A percentile compares a stretch with the other conserved stretches of the same genome.
These are phyloP conservation scores for Acer campestre DNA, from an alignment of 345 rosid species.

Conservation along the genomic window DNA sequence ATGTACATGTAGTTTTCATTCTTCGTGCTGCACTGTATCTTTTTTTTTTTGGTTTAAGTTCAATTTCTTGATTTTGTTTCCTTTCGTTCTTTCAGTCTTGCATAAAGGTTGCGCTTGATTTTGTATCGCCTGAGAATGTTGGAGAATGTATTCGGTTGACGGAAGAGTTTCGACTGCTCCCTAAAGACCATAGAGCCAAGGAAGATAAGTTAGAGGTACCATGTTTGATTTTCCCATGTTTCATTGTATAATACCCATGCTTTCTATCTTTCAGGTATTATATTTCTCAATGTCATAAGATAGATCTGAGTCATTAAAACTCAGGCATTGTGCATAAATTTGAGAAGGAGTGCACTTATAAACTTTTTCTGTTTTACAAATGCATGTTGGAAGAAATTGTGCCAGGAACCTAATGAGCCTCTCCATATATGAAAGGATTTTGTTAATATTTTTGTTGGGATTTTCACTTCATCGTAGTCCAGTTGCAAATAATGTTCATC, in stretches of 20 bases:
- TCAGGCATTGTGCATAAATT: neutral
- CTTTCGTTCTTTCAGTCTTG: slow-evolving; percentile 29
- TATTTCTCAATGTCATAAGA: neutral
- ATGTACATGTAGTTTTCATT: neutral
- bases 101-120: slow-evolving; percentile 40
- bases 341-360: neutral
- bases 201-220: slow-evolving; percentile 43
- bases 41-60: neutral
- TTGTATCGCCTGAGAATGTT: slow-evolving; percentile 42
- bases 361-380: neutral
- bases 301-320: neutral
- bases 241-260: neutral
- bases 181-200: slow-evolving; percentile 32
- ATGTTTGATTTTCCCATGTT: neutral
- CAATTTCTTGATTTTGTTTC: neutral
- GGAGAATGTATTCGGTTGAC: slow-evolving; percentile 36
- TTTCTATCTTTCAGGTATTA: neutral
- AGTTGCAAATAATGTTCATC: neutral
- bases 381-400: neutral
- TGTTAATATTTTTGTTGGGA: neutral
- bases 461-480: neutral
- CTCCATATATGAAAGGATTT: neutral
- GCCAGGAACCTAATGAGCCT: neutral
- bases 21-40: neutral
- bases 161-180: slow-evolving; percentile 35